phyloP scores from a whole-genome alignment of 345 rosid species.

The Salix brachista region DNA sequence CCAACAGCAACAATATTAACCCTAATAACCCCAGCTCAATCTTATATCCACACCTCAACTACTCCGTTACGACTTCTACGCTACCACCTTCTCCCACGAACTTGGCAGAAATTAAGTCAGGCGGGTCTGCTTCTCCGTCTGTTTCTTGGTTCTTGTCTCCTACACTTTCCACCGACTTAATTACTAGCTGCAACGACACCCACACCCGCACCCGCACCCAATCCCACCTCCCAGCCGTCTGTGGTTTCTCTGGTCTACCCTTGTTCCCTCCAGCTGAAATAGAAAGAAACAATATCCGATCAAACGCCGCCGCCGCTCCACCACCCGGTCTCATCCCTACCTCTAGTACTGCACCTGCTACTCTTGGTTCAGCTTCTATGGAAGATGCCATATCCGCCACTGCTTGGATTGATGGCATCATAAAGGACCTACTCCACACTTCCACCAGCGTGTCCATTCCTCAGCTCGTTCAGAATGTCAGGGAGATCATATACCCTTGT shows the following conservation, averaged over 20 bases:
- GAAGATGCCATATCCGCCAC: slow-evolving; percentile 60
- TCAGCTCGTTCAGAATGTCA: slow-evolving; percentile 91
- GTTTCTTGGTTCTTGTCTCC: slow-evolving; percentile 35
- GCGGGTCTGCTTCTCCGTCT: slow-evolving; percentile 22
- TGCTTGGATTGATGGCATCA: slow-evolving; percentile 86
- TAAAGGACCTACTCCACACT: slow-evolving; percentile 73
- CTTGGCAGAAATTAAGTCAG: slow-evolving; percentile 52
- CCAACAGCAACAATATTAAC: background rate
- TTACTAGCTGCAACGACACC: background rate
- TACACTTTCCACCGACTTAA: slow-evolving; percentile 23
- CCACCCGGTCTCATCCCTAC: background rate
- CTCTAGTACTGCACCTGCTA: background rate
- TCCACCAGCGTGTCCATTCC: slow-evolving; percentile 81
- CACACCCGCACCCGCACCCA: slow-evolving; percentile 20
- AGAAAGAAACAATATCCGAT: slow-evolving; percentile 13
- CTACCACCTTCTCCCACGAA: slow-evolving; percentile 34
- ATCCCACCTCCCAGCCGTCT: slow-evolving; percentile 57
- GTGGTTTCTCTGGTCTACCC: slow-evolving; percentile 90
- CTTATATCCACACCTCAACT: slow-evolving; percentile 38
- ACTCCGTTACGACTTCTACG: slow-evolving; percentile 46
- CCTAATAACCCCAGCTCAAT: slow-evolving; percentile 20
- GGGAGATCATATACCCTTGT: slow-evolving; percentile 89
- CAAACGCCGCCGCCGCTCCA: slow-evolving; percentile 2
- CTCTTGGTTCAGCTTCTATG: slow-evolving; percentile 22
- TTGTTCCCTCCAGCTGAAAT: slow-evolving; percentile 61